These are phyloP conservation scores for Boletus vermiculosoides DNA, from an alignment of 768 basidiomycete genomes.

Conservation along the genomic window DNA sequence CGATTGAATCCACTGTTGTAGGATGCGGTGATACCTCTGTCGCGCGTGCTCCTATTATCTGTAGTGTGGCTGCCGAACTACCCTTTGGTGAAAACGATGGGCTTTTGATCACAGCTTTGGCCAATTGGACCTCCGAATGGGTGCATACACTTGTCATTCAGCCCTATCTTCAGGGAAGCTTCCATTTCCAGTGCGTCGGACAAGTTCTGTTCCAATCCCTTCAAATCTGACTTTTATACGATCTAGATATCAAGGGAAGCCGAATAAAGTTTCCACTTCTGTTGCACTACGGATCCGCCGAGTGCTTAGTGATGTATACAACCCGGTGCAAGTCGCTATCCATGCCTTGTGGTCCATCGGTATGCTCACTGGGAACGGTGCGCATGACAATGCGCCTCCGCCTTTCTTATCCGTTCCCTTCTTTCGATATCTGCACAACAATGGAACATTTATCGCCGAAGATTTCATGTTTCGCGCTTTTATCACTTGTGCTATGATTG, in stretches of 20 bases:
- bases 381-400: constrained; percentile 10
- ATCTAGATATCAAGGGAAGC: constrained; percentile 19
- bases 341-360: constrained; percentile 36
- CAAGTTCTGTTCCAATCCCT: background rate
- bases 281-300: constrained; percentile 21
- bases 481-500: constrained; percentile 35
- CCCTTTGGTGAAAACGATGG: constrained; percentile 3
- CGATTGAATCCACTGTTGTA: background rate
- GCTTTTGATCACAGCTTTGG: constrained; percentile 11
- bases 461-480: constrained; percentile 38
- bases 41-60: background rate
- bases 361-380: constrained; percentile 21
- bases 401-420: constrained; percentile 31
- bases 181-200: constrained; percentile 24
- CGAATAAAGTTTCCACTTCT: constrained; percentile 3
- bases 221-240: background rate
- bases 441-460: constrained; percentile 28
- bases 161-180: constrained; percentile 16
- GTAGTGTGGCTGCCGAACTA: background rate
- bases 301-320: constrained; percentile 21
- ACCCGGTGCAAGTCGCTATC: constrained; percentile 29
- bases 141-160: constrained; percentile 24
- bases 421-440: constrained; percentile 31
- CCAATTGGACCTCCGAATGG: constrained; percentile 29
- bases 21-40: background rate